phyloP scores from a whole-genome alignment of 2,329 filamentous ascomycete genomes.

The Paecilomyces niveus region DNA sequence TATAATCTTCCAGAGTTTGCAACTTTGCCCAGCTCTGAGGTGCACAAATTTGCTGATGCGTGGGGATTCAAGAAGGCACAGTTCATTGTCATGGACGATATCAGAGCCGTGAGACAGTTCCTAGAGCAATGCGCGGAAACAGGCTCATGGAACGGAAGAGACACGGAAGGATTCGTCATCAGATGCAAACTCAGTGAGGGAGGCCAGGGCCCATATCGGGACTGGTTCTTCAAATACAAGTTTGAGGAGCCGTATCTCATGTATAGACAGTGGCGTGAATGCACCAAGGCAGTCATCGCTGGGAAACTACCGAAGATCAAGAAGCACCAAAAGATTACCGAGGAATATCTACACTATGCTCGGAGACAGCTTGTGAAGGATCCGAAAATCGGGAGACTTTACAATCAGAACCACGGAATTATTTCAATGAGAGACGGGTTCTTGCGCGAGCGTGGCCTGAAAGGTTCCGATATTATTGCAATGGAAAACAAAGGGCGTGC shows the following conservation, averaged over 20 bases:
- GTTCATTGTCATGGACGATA: constrained; percentile 67
- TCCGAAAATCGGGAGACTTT: constrained; percentile 60
- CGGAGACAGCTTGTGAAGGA: constrained; percentile 64
- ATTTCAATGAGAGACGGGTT: constrained; percentile 87
- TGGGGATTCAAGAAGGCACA: constrained; percentile 94
- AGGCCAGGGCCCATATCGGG: constrained; percentile 53
- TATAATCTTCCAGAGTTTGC: constrained; percentile 87
- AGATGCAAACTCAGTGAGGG: constrained; percentile 64
- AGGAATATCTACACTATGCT: constrained; percentile 82
- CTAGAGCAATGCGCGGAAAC: constrained; percentile 80
- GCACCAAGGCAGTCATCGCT: constrained; percentile 79
- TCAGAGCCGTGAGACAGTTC: constrained; percentile 68
- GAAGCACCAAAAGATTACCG: constrained; percentile 84
- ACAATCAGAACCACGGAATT: constrained; percentile 87
- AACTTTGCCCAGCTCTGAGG: constrained; percentile 74
- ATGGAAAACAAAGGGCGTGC: constrained; percentile 47
- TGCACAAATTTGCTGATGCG: constrained; percentile 79
- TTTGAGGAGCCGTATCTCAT: constrained; percentile 98
- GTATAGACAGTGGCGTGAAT: constrained; percentile 98
- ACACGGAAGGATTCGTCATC: constrained; percentile 95
- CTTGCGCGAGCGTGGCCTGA: constrained; percentile 71
- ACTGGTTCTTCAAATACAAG: constrained; percentile 99
- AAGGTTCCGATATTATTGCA: constrained; percentile 83
- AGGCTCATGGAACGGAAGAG: constrained; percentile 80
- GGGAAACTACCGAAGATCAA: constrained; percentile 68